A percentile compares a stretch with the other conserved stretches of the same genome.
These are phyloP conservation scores for Suhomyces atakaporum DNA, from an alignment of 1,139 yeast species.

Conservation along the genomic window DNA sequence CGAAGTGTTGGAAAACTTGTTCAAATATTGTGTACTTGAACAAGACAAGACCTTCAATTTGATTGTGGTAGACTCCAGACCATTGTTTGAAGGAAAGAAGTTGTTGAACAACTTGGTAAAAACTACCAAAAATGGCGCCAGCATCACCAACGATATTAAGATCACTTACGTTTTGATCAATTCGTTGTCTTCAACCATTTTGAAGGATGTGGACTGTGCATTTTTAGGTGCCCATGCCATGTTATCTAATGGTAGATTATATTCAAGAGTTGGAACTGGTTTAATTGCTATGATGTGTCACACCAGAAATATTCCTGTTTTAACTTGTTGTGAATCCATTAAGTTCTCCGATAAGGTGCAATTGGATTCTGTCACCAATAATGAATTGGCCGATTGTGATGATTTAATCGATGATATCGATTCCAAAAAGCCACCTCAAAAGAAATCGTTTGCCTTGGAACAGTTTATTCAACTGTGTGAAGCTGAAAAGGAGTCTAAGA, in stretches of 20 bases:
- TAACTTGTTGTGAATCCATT: slow-evolving; percentile 93
- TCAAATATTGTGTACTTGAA: slow-evolving; percentile 64
- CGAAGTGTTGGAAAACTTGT: slow-evolving; percentile 74
- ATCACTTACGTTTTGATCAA: slow-evolving; percentile 71
- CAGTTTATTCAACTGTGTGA: slow-evolving; percentile 56
- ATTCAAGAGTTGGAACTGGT: slow-evolving; percentile 94
- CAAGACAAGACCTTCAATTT: slow-evolving; percentile 73
- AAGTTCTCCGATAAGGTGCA: slow-evolving; percentile 96
- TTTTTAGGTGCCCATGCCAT: slow-evolving; percentile 97
- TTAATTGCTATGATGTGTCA: slow-evolving; percentile 90
- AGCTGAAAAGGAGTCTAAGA: slow-evolving; percentile 22
- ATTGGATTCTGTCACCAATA: slow-evolving; percentile 89
- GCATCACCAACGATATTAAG: slow-evolving; percentile 41
- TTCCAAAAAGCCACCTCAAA: slow-evolving; percentile 56
- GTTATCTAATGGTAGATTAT: slow-evolving; percentile 90
- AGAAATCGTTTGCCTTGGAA: slow-evolving; percentile 65
- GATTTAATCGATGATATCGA: slow-evolving; percentile 57
- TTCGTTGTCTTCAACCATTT: slow-evolving; percentile 75
- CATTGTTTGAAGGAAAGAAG: slow-evolving; percentile 88
- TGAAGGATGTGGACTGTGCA: slow-evolving; percentile 81
- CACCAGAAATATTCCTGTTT: slow-evolving; percentile 85
- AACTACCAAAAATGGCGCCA: slow-evolving; percentile 25
- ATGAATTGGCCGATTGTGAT: slow-evolving; percentile 87
- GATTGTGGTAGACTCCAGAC: slow-evolving; percentile 91
- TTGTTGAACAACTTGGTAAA: slow-evolving; percentile 59